Conservation (phyloP, 2,329 filamentous ascomycete genomes). For the Paracoccidioides lutzii region DNA sequence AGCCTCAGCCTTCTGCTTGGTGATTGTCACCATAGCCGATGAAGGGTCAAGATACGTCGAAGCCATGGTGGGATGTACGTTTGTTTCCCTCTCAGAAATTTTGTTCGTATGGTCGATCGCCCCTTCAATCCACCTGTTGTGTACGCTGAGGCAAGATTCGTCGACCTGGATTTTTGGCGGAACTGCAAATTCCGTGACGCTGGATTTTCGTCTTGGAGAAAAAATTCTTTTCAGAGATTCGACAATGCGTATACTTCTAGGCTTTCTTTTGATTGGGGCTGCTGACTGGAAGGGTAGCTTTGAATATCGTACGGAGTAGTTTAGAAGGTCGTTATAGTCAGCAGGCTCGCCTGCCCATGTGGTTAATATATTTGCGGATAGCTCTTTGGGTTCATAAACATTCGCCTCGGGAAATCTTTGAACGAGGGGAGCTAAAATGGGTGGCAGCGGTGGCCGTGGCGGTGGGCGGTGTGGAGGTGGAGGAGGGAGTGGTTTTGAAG, state of each 20-base stretch:
- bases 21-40: conserved; percentile 33
- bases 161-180: not conserved
- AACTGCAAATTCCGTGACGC: not conserved
- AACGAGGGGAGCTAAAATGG: not conserved
- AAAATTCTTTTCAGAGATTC: conserved; percentile 8
- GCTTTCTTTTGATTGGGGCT: conserved; percentile 3
- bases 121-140: not conserved
- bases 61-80: conserved; percentile 16
- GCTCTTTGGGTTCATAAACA: not conserved
- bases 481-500: not conserved
- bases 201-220: conserved; percentile 4
- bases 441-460: not conserved
- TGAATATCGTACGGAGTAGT: conserved; percentile 1
- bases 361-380: too few relatives aligned
- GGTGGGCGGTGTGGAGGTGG: too few relatives aligned
- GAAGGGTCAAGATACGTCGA: conserved; percentile 27
- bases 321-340: not conserved
- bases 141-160: not conserved
- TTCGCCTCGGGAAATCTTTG: not conserved
- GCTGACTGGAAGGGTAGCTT: conserved; percentile 1
- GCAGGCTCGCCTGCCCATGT: not conserved
- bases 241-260: conserved; percentile 6
- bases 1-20: conserved; percentile 37
- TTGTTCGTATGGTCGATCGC: not conserved
- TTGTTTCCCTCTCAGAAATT: not conserved